Conservation (phyloP, 1,284 basidiomycete genomes). For the Bondarzewia mesenterica region DNA sequence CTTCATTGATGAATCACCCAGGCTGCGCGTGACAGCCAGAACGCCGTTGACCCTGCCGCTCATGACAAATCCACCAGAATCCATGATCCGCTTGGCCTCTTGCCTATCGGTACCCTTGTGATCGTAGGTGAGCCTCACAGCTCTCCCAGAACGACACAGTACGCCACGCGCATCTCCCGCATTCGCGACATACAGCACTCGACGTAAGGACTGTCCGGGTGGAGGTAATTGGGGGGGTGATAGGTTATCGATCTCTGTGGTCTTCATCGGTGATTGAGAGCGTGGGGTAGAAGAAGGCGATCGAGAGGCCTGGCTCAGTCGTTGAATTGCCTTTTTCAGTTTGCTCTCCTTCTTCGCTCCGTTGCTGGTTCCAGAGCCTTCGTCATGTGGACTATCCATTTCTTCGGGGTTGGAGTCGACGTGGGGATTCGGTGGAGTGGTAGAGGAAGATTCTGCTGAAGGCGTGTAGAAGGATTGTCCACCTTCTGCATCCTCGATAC, state of each 20-base stretch:
- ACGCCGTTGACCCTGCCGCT: conserved; percentile 98
- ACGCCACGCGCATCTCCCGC: conserved; percentile 92
- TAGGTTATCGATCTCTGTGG: conserved; percentile 5
- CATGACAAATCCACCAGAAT: conserved; percentile 98
- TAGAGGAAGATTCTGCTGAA: background rate
- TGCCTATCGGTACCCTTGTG: conserved; percentile 98
- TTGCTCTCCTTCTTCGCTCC: conserved; percentile 35
- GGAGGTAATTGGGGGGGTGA: conserved; percentile 35
- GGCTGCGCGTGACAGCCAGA: conserved; percentile 89
- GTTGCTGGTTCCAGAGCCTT: conserved; percentile 12
- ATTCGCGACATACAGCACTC: conserved; percentile 94
- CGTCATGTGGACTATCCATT: conserved; percentile 8
- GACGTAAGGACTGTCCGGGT: conserved; percentile 33
- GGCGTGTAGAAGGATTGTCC: conserved; percentile 46
- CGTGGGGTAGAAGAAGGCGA: conserved; percentile 26
- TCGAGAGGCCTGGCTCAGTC: conserved; percentile 30
- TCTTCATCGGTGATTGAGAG: conserved; percentile 17
- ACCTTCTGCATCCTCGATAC: conserved; percentile 79
- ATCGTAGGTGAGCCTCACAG: conserved; percentile 93
- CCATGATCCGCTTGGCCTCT: conserved; percentile 95
- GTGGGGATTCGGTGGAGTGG: conserved; percentile 6
- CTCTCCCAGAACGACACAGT: conserved; percentile 82
- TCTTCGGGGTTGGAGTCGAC: background rate
- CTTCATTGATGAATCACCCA: conserved; percentile 99
- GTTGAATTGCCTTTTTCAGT: conserved; percentile 50